Percentiles rank a stretch among this genome's conserved stretches.
phyloP scores from a whole-genome alignment of 2,329 filamentous ascomycete genomes.

The Westerdykella ornata region DNA sequence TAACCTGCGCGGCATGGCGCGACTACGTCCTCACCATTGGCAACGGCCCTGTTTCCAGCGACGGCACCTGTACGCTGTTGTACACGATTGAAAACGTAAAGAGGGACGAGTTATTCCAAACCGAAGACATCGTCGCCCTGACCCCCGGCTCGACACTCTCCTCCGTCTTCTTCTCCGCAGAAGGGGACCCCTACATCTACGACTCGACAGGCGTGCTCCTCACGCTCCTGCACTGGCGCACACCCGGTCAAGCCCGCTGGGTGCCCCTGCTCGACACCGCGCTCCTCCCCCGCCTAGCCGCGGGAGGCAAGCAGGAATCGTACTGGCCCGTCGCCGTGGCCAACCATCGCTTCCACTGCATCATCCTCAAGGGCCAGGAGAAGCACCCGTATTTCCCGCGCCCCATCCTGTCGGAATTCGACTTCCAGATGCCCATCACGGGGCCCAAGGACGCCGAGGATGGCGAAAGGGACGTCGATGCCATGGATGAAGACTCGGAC shows the following conservation, averaged over 20 bases:
- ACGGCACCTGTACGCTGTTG: constrained; percentile 69
- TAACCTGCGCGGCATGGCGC: constrained; percentile 88
- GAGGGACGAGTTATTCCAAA: constrained; percentile 88
- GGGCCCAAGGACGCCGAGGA: constrained; percentile 33
- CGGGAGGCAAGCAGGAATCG: constrained; percentile 76
- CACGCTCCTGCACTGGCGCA: constrained; percentile 85
- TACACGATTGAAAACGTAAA: constrained; percentile 96
- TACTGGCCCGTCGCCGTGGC: constrained; percentile 97
- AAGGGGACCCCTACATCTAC: constrained; percentile 94
- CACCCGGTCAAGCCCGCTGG: constrained; percentile 78
- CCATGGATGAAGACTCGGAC: constrained; percentile 27
- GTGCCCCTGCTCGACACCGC: constrained; percentile 87
- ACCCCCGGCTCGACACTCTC: constrained; percentile 66
- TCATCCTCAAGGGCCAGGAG: constrained; percentile 95
- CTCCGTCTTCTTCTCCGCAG: constrained; percentile 86
- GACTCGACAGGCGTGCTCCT: constrained; percentile 86
- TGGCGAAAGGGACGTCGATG: constrained; percentile 30
- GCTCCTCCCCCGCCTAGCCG: constrained; percentile 70
- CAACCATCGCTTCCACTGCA: constrained; percentile 89
- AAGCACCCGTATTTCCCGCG: constrained; percentile 84
- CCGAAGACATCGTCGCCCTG: constrained; percentile 83
- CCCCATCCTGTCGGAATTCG: constrained; percentile 85
- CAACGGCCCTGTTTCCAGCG: constrained; percentile 75
- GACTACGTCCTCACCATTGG: constrained; percentile 96
- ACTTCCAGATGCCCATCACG: constrained; percentile 76